These are phyloP conservation scores for Backusella macrospora DNA, from an alignment of 192 early-diverging fungal species.

Conservation along the genomic window DNA sequence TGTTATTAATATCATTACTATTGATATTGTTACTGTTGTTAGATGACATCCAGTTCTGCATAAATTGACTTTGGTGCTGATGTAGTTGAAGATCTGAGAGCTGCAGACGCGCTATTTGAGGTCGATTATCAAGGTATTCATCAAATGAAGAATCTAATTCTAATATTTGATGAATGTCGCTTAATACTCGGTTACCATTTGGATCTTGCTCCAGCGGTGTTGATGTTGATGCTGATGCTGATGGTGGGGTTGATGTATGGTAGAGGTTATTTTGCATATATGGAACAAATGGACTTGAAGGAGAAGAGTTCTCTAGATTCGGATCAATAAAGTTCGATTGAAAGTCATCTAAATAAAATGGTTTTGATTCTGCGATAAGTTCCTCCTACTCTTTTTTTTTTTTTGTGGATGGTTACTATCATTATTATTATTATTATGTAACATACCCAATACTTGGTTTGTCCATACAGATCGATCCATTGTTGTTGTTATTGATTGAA, in stretches of 20 bases:
- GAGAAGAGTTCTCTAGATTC: neutral
- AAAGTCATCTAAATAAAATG: neutral
- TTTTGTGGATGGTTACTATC: neutral
- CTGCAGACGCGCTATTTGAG: neutral
- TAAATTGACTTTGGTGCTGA: constrained; percentile 16
- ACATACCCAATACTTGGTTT: neutral
- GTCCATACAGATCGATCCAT: neutral
- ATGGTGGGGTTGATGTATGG: neutral
- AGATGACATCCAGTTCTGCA: constrained; percentile 35
- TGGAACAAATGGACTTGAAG: neutral
- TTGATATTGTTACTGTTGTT: too few relatives aligned
- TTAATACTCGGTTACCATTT: neutral
- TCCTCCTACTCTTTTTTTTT: neutral
- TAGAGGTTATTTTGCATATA: neutral
- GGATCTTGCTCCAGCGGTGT: neutral
- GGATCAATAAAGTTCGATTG: neutral
- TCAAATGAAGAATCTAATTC: neutral
- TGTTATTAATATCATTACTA: too few relatives aligned
- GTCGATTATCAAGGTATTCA: constrained; percentile 1
- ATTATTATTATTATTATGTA: neutral
- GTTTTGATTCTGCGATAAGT: neutral
- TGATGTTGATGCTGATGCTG: neutral
- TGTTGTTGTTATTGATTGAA: neutral
- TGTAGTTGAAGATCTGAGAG: neutral
- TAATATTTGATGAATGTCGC: constrained; percentile 20